Evolutionary conservation across 371 early-diverging fungal genomes (phyloP), one percentile per base, ranked within the genome.

Genomic region (Lichtheimia hyalospora): DNA sequence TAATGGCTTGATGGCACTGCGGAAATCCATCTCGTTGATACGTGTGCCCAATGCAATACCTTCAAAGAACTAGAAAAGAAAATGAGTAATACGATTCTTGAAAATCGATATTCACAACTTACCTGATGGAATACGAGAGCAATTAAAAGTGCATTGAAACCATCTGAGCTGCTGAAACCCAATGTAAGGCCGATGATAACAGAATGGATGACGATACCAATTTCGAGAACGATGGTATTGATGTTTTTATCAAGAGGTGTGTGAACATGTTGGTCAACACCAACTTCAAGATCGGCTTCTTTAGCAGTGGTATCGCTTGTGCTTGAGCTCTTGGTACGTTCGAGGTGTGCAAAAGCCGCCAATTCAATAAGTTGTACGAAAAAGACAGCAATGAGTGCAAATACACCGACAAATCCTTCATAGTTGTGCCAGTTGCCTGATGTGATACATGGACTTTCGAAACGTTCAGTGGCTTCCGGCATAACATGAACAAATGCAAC

Each of bases 91-190:
- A 24, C 13, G 14, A 25, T 16, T 13, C 3, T 15, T 34, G 40
- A n/a, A 51, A 40, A 15, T 39, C 3, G 10, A 42, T 50, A 40
- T 34, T 5, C 7, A 46, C 13, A 16, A 8, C 12, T 56, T 81
- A 81, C 81, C 77, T 96, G 96, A 72, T 96, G 96, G 74, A 95
- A 94, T n/a, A 81, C 78, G 12, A 95, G 74, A 7, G 96, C 96
- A 50, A 91, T 76, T 14, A 92, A 66, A 13, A 95, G 84, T 8
- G 90, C 79, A 7, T 66, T 71, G 70, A 92, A 92, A 16, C 81
- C 84, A 2, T 76, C 64, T n/a, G 84, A 88, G 2, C 71, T 70
- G 4, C 90, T 71, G 13, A 84, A 83, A 2, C 92, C 90, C 16
- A 96, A 71, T 1, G 92, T 79, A 24, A 95, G 62, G 6, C 96